Base-by-base conservation (phyloP, 352 stramenopile genomes). In the Globisporangium paroecandrum region DNA sequence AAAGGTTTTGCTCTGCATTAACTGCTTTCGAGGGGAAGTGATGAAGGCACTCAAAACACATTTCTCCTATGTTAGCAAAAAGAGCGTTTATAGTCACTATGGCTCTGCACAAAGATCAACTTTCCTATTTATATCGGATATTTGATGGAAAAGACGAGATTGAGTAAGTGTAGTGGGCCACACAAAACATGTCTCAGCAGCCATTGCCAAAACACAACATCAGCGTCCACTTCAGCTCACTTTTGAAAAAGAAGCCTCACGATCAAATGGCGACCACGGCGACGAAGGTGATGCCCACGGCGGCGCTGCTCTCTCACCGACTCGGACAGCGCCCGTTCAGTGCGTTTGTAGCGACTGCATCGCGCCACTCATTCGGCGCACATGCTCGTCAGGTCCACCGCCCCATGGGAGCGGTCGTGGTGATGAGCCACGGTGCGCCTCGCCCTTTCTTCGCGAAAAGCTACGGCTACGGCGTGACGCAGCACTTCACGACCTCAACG, bases 401-500 rank as follows among this genome's bases (percentile, higher is more conserved):
- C 12, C 32, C 56, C 20, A 9, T 60, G 27, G 29, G 55, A 60
- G 55, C 15, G 18, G 22, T 22, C 3, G 18, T 5, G 7, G 55
- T 29, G 29, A 60, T 60, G 27, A 60, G 20, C 20, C 27, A 60
- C 55, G 43, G 18, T 8, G 43, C 43, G 8, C 8, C 43, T 22
- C 43, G 47, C 47, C 32, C 56, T 8, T 29, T 62, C 32, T 29
- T 47, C 8, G 32, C 32, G 56, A 49, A 27, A 32, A 65, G 60
- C 60, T 49, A 22, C 7, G 46, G 8, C 25, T 51, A n/a, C 20
- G 41, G 59, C 46, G n/a, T 43, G n/a, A 32, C 22, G 27, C 60
- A 65, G 27, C 46, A 25, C 29, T 65, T 65, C 5, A 58, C 60
- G 46, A 58, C 60, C 1, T 46, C 47, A 32, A 4, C 32, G 56